Conservation (phyloP, 768 basidiomycete species). For the Boletellus sp. region DNA sequence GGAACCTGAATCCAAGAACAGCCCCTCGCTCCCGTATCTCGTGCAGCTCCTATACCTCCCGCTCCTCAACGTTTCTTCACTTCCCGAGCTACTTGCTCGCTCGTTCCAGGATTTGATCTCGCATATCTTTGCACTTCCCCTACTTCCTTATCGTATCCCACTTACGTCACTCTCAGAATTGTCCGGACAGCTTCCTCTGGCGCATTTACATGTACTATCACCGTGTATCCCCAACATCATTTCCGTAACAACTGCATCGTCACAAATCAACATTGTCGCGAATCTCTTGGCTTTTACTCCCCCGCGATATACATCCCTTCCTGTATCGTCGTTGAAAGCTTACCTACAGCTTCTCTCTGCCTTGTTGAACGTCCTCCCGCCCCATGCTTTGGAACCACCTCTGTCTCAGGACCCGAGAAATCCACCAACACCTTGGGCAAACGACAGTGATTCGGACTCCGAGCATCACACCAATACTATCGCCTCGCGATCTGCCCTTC, state of each 20-base stretch:
- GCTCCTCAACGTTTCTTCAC: slow-evolving; percentile 27
- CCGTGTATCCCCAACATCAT: slow-evolving; percentile 30
- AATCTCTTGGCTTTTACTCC: slow-evolving; percentile 66
- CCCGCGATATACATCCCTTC: slow-evolving; percentile 54
- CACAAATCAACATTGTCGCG: slow-evolving; percentile 59
- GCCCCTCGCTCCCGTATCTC: slow-evolving; percentile 26
- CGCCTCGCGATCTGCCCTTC: slow-evolving; percentile 30
- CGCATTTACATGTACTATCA: slow-evolving; percentile 34
- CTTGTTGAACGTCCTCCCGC: slow-evolving; percentile 52
- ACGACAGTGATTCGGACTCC: slow-evolving; percentile 42
- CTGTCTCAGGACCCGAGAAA: slow-evolving; percentile 15
- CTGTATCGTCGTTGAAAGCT: slow-evolving; percentile 40
- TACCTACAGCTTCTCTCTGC: slow-evolving; percentile 53
- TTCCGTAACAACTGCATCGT: slow-evolving; percentile 29
- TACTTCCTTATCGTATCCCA: slow-evolving; percentile 75
- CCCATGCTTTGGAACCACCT: slow-evolving; percentile 48
- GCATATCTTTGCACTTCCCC: slow-evolving; percentile 65
- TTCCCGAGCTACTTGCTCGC: slow-evolving; percentile 24
- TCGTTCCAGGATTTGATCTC: slow-evolving; percentile 43
- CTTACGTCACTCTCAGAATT: slow-evolving; percentile 59
- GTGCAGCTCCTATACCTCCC: slow-evolving; percentile 28
- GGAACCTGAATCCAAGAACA: slow-evolving; percentile 55
- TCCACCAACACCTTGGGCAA: slow-evolving; percentile 13
- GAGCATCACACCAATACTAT: slow-evolving; percentile 36
- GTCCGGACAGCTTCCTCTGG: slow-evolving; percentile 60